Evolutionary conservation across 768 basidiomycete species (phyloP), one percentile per base, ranked within the genome.

Genomic region (Xerocomus brunneocitrinus): DNA sequence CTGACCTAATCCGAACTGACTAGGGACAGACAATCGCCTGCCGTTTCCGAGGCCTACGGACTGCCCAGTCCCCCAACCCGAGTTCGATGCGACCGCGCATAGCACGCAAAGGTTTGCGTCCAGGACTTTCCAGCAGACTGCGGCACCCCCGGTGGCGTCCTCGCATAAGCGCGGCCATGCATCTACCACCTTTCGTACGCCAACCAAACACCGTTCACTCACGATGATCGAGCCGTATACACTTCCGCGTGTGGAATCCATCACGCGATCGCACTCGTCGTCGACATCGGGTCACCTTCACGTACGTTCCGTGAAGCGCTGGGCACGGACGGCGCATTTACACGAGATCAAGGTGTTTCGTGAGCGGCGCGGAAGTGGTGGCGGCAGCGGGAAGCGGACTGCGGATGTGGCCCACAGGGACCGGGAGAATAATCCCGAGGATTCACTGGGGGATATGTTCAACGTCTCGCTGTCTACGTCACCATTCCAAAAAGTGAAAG

Each of bases 321-420:
- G 82, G 78, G 85, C 85, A 22, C 73, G 82, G 35, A 84, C 74
- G 0, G 82, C 87, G 3, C 87, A 89, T 71, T 58, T 88, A 43
- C 87, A 89, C 57, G 82, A 85, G 61, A 79, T 87, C 53, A 76
- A 73, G 49, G 41, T 53, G 1, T 16, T 35, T 9, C 58, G 49
- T 3, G 62, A 58, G 46, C 47, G 57, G 39, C 43, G 55, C 1
- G 60, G 56, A 3, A 58, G 56, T 24, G 52, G 49, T 3, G 35
- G 49, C 1, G 52, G 32, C 10, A 34, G 39, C 2, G 54, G 42
- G 16, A 66, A 40, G 28, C 57, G 54, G 0, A n/a, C 39, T 8
- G 50, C 40, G 8, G 34, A 7, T 9, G 32, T 25, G 28, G 3
- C 8, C 6, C 9, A 57, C 42, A 55, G 27, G 35, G 55, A 59